Evolutionary conservation across 768 basidiomycete species (phyloP), one percentile per base, ranked within the genome.

Genomic region (Dentipellis sp.): DNA sequence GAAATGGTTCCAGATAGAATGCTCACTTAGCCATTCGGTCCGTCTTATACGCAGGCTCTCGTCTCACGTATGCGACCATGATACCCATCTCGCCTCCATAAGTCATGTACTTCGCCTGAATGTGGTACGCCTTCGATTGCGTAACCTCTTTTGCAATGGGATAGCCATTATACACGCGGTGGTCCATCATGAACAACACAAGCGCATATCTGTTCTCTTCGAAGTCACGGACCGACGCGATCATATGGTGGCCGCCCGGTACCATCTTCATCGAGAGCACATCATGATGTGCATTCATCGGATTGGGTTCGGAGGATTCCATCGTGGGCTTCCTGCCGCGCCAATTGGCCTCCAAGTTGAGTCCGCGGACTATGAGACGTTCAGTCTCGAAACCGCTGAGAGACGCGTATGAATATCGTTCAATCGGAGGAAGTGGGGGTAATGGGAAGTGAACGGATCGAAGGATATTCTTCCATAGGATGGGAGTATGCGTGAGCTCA

Each of bases 331-430:
- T 14, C 9, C 40, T 50, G 38, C 61, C 61, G 36, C 56, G 45
- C 61, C 61, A 62, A 56, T 62, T 62, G 19, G 61, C 59, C 36
- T 62, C 59, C 10, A 57, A 50, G 5, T 56, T 50, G 21, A 62
- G 54, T n/a, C 59, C 52, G 22, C 61, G 61, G 23, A 53, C 40
- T 9, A 62, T 53, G 16, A 62, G 34, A 34, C 59, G 59, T 38
- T 62, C 61, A 12, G 61, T 55, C 36, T 62, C 61, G 9, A 62
- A 50, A 34, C 59, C 56, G 29, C 59, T 62, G 36, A 62, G 56
- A n/a, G 35, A 42, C 1, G 50, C 36, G 21, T 55, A 62, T 12
- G 56, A 55, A 37, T 62, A 62, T 23, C 52, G 59, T 4, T 47
- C 37, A 6, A 59, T 60, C 4, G 59, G 61, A 22, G 61, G 61